Base-by-base conservation (phyloP, 495 filamentous ascomycete species). In the Entonaema liquescens region DNA sequence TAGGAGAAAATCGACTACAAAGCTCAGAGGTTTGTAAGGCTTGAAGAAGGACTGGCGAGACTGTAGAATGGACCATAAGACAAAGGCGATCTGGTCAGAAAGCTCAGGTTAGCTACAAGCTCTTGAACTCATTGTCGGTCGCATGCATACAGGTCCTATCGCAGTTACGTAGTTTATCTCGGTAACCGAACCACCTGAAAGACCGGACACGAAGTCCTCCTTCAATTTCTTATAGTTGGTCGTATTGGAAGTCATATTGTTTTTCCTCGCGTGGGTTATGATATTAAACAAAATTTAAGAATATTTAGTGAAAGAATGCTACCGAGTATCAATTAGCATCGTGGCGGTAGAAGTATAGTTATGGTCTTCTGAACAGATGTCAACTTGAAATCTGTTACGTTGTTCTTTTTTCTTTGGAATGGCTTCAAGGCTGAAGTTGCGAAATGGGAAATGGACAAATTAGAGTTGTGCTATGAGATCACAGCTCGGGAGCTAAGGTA, bases 141-240 rank as follows among this genome's bases (percentile, higher is more conserved):
- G 49, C 5, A 54, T 38, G 79, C 89, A 73, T 86, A 98, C 95
- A 63, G 95, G 90, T 74, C 93, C 93, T 58, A 95, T 90, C 5
- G 91, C 86, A 40, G 91, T 92, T 52, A 98, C 91, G 65, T 85
- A 83, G 72, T 97, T 94, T 81, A 99, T 95, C 75, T 99, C 95
- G 28, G 81, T 76, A 53, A 98, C 90, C 13, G 86, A 83, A 40
- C 95, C 93, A 38, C 95, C 95, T n/a, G 90, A 88, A 33, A 97
- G 89, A 76, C 93, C 91, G 19, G 95, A 97, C 72, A 99, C 95
- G 75, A 97, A 97, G 62, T 92, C 93, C 84, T 97, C 94, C 79
- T 98, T 99, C 56, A 89, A 85, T 57, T 89, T 86, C 82, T 98
- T 99, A 82, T 97, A 95, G 79, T 83, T 89, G 13, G 79, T 77